Base-by-base conservation (phyloP, 75 land plant species). In the Cupressus sempervirens region DNA sequence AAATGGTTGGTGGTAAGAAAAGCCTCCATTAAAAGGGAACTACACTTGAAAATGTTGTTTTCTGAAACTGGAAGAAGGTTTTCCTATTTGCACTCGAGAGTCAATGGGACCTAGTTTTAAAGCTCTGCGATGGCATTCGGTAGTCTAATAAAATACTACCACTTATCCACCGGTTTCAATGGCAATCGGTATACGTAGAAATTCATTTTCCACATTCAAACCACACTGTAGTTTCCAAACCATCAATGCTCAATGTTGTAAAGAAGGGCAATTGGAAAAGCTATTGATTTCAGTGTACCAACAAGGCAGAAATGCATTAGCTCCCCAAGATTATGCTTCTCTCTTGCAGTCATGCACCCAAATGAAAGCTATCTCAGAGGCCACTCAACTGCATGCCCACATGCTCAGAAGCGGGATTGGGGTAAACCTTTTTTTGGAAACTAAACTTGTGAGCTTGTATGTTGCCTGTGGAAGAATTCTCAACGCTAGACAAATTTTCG, bases 361-460 rank as follows among this genome's bases (percentile, higher is more conserved):
- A 38, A 34, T 30, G 38, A 52, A 50, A 82, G 14, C 58, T 3
- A 15, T 82, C 48, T 18, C 58, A 32, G 10, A 82, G 23, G 58
- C 40, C 23, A 45, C n/a, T 20, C 82, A 81, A 4, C 20, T 81
- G 15, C 83, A 82, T 35, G 62, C 83, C 62, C 83, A 82, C n/a
- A 32, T 82, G 40, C 16, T 82, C 10, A 12, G 16, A 53, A 82
- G 15, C 20, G 83, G 83, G 36, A 26, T n/a, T n/a, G 35, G 32
- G 2, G 10, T 32, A 72, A 10, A 1, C 36, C 32, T 0, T 29
- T 32, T 72, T n/a, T 45, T 79, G 48, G 48, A 12, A 43, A 43
- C 48, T 40, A 79, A 79, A 79, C 45, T 79, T 3, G 81, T 79
- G 29, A 79, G 46, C 30, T n/a, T 79, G 48, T 79, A 79, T 43